Conservation (phyloP, 208 protist genomes). For the Angomonas deanei region DNA sequence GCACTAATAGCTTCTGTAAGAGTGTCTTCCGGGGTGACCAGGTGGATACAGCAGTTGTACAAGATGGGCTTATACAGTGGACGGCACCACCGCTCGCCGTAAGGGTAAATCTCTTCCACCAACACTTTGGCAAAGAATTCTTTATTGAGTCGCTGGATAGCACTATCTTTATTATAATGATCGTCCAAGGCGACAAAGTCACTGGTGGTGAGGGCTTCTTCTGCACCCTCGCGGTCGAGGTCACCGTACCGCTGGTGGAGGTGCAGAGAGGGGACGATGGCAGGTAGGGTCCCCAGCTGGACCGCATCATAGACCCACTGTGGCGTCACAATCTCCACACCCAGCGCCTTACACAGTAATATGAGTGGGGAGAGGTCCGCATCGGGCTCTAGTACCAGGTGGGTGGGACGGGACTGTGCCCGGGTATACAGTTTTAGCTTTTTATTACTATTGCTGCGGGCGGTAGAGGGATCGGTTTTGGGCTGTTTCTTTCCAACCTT, state of each 20-base stretch:
- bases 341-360: conserved; percentile 47
- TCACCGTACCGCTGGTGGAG: conserved; percentile 25
- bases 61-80: conserved; percentile 60
- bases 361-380: conserved; percentile 40
- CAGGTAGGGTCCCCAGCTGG: conserved; percentile 36
- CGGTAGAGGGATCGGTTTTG: no score
- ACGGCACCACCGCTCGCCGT: conserved; percentile 29
- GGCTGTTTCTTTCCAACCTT: neutral
- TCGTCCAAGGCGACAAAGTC: neutral
- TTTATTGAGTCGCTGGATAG: no score
- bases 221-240: neutral
- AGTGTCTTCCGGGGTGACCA: neutral
- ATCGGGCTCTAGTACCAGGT: conserved; percentile 1
- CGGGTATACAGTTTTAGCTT: neutral
- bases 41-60: conserved; percentile 18
- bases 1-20: neutral
- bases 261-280: conserved; percentile 23
- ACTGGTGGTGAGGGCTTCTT: neutral
- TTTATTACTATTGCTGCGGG: neutral
- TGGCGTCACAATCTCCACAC: conserved; percentile 50
- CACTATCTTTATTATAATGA: neutral
- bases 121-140: no score
- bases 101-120: conserved; percentile 30
- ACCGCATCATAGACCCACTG: conserved; percentile 76
- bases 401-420: conserved; percentile 11